Conservation (phyloP, 257 asterid genomes). For the Solanum clarkiae region DNA sequence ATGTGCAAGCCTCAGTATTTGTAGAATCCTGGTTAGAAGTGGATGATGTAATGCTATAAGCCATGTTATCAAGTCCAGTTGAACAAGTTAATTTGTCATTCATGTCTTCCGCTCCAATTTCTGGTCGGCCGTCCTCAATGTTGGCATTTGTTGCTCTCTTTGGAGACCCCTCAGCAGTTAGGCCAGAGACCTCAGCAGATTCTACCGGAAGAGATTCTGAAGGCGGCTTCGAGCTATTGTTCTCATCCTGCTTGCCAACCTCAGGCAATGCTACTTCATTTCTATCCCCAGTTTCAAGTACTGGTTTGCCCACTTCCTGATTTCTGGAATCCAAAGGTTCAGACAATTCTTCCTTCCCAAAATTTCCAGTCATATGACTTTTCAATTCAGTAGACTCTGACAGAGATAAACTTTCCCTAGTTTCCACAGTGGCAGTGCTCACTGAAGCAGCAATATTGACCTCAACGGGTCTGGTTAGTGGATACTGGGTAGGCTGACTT, state of each 20-base stretch:
- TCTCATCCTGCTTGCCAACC: slow-evolving; percentile 3
- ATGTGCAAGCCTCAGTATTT: slow-evolving; percentile 2
- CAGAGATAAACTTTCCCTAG: slow-evolving; percentile 13
- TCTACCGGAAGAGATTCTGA: slow-evolving; percentile 18
- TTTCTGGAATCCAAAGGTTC: slow-evolving; percentile 6
- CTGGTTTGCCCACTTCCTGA: slow-evolving; percentile 11
- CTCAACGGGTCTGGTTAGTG: slow-evolving; percentile 13
- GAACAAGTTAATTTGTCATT: slow-evolving; percentile 13
- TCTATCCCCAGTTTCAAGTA: slow-evolving; percentile 11
- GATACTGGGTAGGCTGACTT: slow-evolving; percentile 25
- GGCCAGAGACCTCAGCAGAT: slow-evolving; percentile 17
- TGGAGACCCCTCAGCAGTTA: slow-evolving; percentile 16
- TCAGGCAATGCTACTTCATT: slow-evolving; percentile 12
- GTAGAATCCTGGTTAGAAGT: slow-evolving; percentile 4
- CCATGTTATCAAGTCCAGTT: slow-evolving; percentile 12
- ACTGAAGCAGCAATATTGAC: slow-evolving; percentile 9
- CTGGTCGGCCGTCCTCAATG: slow-evolving; percentile 2
- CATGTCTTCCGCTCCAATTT: slow-evolving; percentile 5
- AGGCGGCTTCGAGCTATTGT: slow-evolving; percentile 11
- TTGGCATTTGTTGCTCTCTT: slow-evolving; percentile 13
- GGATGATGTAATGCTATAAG: slow-evolving; percentile 12
- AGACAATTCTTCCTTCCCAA: slow-evolving; percentile 5
- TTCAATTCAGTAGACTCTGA: slow-evolving; percentile 5
- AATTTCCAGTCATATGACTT: not conserved
- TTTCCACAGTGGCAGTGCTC: slow-evolving; percentile 3